A percentile compares a stretch with the other conserved stretches of the same genome.
Evolutionary conservation across 352 stramenopile genomes (phyloP).

Genomic region (Globisporangium middletonii): DNA sequence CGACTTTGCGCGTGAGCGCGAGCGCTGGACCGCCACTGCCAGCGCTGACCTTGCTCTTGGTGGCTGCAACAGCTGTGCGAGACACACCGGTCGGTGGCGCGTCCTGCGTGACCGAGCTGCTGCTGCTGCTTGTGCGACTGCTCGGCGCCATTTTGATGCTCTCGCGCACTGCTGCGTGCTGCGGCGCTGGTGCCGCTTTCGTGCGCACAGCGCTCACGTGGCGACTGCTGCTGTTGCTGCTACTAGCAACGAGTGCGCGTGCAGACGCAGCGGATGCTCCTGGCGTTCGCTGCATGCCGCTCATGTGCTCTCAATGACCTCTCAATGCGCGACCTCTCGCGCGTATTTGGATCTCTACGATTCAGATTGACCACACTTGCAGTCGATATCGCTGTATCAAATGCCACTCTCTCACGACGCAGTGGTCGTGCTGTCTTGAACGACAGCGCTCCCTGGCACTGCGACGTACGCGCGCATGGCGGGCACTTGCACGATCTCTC

Average conservation of each 20-base stretch:
- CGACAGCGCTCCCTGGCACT: neutral
- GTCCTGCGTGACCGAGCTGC: neutral
- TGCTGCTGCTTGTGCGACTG: neutral
- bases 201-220: neutral
- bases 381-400: neutral
- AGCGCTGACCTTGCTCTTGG: neutral
- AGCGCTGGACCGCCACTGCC: neutral
- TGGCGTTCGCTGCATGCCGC: neutral
- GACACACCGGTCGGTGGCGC: no score
- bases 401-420: neutral
- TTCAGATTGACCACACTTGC: no score
- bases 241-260: neutral
- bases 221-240: neutral
- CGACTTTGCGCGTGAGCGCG: slow-evolving; percentile 28
- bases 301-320: neutral
- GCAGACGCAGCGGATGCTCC: neutral
- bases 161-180: neutral
- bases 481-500: slow-evolving; percentile 12
- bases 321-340: neutral
- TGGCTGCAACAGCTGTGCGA: neutral
- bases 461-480: slow-evolving; percentile 9
- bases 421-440: neutral
- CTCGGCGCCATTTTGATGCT: slow-evolving; percentile 9
- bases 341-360: no score
- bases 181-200: neutral